Base-by-base conservation (phyloP, 768 basidiomycete species). In the Mycena maculata region DNA sequence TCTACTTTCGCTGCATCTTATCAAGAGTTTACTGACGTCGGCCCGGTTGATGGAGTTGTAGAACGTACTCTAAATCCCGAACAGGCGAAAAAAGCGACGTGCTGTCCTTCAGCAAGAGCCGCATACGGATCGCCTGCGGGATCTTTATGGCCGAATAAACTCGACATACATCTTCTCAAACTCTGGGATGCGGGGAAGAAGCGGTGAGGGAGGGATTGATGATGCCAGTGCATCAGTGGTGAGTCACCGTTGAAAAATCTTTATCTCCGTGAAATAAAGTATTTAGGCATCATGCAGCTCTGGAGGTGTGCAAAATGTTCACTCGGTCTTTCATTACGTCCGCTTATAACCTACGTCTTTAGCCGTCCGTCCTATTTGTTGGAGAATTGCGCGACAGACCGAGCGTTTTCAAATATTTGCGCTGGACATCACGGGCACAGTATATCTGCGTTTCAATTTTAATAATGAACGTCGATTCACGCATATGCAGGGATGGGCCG, bases 381-480 rank as follows among this genome's bases (percentile, higher is more conserved):
- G 77, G 77, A 20, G 72, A 73, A 49, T 39, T 78, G 22, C 72
- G 68, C 53, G 75, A 74, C 18, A 76, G 73, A 59, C 67, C 68
- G 11, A 76, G 75, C 27, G 72, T 69, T 16, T 78, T 74, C 49
- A 68, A n/a, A n/a, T n/a, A n/a, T 76, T 28, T 69, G 67, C 53
- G 75, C 75, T 18, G 77, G 76, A 1, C 71, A 72, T 54, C 71
- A 72, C 20, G 77, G 77, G 9, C 76, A 78, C 49, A 76, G 76
- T 68, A 59, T 11, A 25, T 42, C 71, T 54, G n/a, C 52, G 5
- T 27, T 30, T 20, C 12, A 18, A 12, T 31, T 23, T 27, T 16
- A 11, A 9, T 3, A 18, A 18, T 11, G 22, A 31, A 16, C 23
- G 16, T 23, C 25, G 9, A 48, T 28, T 48, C 4, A 48, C 15